Evolutionary conservation across 345 rosid species (phyloP).

Genomic region (Cardamine chenopodiifolia): DNA sequence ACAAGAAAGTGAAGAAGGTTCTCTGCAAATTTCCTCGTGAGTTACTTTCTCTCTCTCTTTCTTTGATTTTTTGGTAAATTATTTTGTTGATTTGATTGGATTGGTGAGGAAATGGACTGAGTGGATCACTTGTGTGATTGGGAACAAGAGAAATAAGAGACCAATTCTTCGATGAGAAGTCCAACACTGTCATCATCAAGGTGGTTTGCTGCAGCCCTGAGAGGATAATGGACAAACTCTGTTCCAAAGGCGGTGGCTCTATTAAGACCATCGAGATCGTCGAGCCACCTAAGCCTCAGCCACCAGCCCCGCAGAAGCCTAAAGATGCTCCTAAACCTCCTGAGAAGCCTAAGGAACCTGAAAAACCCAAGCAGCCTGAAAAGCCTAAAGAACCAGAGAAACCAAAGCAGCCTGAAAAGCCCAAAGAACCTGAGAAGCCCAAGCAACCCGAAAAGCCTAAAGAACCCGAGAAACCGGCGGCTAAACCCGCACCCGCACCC

Average conservation of each 20-base stretch:
- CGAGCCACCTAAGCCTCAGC: conserved; percentile 39
- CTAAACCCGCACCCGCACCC: conserved; percentile 2
- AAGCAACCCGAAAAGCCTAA: conserved; percentile 27
- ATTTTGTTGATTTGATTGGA: not conserved
- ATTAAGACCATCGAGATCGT: conserved; percentile 60
- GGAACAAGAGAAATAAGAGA: conserved; percentile 70
- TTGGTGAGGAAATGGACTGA: conserved; percentile 42
- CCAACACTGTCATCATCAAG: conserved; percentile 62
- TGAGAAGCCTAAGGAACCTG: conserved; percentile 18
- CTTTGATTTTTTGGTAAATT: not conserved
- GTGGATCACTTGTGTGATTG: conserved; percentile 44
- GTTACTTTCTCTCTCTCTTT: conserved; percentile 25
- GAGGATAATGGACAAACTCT: conserved; percentile 57
- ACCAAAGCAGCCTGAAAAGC: conserved; percentile 13
- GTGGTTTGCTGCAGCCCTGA: conserved; percentile 86
- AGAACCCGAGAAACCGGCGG: conserved; percentile 15
- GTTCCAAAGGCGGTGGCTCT: conserved; percentile 57
- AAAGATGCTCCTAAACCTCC: conserved; percentile 8
- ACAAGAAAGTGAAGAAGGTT: conserved; percentile 70
- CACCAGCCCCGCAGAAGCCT: conserved; percentile 21
- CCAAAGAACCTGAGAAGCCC: conserved; percentile 29
- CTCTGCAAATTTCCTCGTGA: conserved; percentile 76
- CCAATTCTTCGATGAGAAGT: conserved; percentile 69
- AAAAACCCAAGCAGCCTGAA: conserved; percentile 12
- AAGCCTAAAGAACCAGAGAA: conserved; percentile 39